Evolutionary conservation across 163 green algal species (phyloP).

Genomic region (Coccomyxa subellipsoidea): DNA sequence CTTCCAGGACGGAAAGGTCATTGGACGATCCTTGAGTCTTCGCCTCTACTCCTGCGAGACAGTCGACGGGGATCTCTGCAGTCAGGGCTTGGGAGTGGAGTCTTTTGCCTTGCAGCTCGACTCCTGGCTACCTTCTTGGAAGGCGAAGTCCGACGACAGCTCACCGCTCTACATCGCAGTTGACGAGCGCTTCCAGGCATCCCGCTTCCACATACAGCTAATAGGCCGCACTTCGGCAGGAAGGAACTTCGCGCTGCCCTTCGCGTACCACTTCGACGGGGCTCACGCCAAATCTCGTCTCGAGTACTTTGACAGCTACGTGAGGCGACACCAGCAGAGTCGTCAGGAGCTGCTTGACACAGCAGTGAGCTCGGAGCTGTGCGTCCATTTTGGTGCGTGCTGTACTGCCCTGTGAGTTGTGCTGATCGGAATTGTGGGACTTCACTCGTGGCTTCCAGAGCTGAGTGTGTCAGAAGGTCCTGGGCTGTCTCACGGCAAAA

Average conservation of each 20-base stretch:
- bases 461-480: not conserved
- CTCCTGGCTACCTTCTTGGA: not conserved
- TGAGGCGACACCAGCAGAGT: not conserved
- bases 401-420: not conserved
- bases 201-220: not conserved
- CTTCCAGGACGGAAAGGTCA: not conserved
- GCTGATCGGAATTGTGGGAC: too few relatives aligned
- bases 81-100: not conserved
- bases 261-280: not conserved
- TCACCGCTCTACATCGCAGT: conserved; percentile 1
- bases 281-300: not conserved
- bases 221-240: not conserved
- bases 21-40: not conserved
- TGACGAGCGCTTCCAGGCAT: not conserved
- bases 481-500: too few relatives aligned
- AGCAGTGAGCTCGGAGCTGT: not conserved
- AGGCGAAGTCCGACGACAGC: not conserved
- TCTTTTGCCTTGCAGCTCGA: conserved; percentile 5
- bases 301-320: conserved; percentile 1
- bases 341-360: not conserved
- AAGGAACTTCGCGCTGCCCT: conserved; percentile 1
- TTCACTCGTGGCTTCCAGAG: not conserved
- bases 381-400: conserved; percentile 1
- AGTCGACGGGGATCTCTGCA: not conserved
- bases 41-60: not conserved